These are phyloP conservation scores for Xylaria sp. DNA, from an alignment of 2,329 filamentous ascomycete species.

Conservation along the genomic window DNA sequence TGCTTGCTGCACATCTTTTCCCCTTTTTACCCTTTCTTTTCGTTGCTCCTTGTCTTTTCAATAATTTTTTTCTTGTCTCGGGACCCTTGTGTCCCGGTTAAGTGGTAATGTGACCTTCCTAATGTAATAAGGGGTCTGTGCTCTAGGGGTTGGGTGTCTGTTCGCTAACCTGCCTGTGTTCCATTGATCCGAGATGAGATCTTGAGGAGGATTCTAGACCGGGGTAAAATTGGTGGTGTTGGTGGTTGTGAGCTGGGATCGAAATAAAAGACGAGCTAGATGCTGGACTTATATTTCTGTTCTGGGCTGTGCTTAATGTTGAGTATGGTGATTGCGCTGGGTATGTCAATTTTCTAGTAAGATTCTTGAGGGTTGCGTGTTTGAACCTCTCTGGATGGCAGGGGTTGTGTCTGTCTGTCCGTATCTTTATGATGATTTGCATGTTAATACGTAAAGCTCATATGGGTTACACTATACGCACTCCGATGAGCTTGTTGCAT, in stretches of 20 bases:
- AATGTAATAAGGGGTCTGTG: constrained; percentile 11
- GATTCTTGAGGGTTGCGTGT: neutral
- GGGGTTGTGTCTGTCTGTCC: neutral
- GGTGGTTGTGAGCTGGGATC: neutral
- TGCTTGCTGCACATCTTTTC: neutral
- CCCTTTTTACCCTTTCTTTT: neutral
- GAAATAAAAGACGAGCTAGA: neutral
- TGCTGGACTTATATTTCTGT: neutral
- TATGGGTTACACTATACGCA: neutral
- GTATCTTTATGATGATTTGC: neutral
- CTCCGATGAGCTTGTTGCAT: neutral
- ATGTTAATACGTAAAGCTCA: neutral
- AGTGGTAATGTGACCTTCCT: constrained; percentile 32
- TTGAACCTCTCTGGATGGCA: neutral
- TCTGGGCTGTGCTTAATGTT: neutral
- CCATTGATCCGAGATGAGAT: neutral
- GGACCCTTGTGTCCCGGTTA: constrained; percentile 8
- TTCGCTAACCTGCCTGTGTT: too few relatives aligned
- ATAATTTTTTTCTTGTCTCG: neutral
- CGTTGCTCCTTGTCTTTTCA: neutral
- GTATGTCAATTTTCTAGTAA: neutral
- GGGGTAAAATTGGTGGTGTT: too few relatives aligned
- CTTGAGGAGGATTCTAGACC: neutral
- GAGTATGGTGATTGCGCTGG: neutral
- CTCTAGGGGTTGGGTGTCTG: neutral